These are phyloP conservation scores for Sphaceloma murrayae DNA, from an alignment of 2,329 filamentous ascomycete genomes.

Conservation along the genomic window DNA sequence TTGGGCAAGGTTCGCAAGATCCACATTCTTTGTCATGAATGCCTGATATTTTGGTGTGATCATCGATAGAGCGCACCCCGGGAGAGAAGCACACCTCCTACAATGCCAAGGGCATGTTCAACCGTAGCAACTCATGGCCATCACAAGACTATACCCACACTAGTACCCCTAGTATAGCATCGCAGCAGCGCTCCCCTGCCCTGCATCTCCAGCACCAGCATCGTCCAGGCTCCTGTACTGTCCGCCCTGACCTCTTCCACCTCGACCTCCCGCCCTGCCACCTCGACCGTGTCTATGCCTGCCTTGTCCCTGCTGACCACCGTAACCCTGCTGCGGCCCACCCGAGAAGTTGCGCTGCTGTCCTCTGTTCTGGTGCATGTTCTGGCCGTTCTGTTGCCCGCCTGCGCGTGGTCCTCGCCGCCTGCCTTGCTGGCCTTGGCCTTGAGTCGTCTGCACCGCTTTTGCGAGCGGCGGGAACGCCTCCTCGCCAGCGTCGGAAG, in stretches of 20 bases:
- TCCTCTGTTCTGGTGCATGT: conserved; percentile 21
- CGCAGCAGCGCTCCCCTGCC: conserved; percentile 23
- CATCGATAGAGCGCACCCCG: too few species aligned
- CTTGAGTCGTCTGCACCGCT: conserved; percentile 4
- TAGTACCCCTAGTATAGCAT: conserved; percentile 28
- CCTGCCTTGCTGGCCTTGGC: conserved; percentile 23
- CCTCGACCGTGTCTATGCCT: conserved; percentile 31
- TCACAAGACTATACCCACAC: too few species aligned
- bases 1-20: too few species aligned
- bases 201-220: conserved; percentile 27
- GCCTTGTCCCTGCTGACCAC: conserved; percentile 37
- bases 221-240: conserved; percentile 39
- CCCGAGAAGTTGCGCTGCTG: conserved; percentile 31
- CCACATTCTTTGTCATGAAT: too few species aligned
- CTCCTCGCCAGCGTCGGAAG: conserved; percentile 1
- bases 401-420: conserved; percentile 24
- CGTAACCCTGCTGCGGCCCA: conserved; percentile 29
- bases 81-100: too few species aligned
- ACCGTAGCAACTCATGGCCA: too few species aligned
- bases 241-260: conserved; percentile 24
- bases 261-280: conserved; percentile 23
- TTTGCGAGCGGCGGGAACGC: conserved; percentile 21
- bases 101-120: too few species aligned
- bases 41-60: too few species aligned
- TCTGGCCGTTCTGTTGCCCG: conserved; percentile 26